Base-by-base conservation (phyloP, 1,284 basidiomycete genomes). In the Papiliotrema laurentii region DNA sequence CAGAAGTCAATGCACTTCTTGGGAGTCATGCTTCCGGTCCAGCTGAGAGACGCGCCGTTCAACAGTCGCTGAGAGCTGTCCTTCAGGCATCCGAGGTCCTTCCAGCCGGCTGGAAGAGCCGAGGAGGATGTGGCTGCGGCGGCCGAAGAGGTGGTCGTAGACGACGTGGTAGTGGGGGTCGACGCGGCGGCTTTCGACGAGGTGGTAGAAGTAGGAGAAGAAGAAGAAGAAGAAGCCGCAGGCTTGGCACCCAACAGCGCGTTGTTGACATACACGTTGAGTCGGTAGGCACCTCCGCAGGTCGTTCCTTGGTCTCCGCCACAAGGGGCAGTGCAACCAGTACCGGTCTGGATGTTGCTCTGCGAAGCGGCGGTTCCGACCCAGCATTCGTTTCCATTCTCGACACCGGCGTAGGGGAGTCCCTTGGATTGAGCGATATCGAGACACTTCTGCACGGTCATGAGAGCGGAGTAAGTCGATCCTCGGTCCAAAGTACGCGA, bases 241-340 rank as follows among this genome's bases (percentile, higher is more conserved):
- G 22, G 5, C n/a, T n/a, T n/a, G n/a, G n/a, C n/a, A n/a, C n/a
- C n/a, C 9, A 31, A 9, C 43, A 80, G 63, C 1, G 74, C 72
- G 2, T 77, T 74, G 54, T 77, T 80, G 63, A 76, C 78, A 71
- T 78, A 76, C n/a, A 78, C 62, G 27, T 76, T 77, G 56, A 80
- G 44, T 13, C 56, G 54, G 10, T 45, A 30, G 5, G 49, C 39
- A 16, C 68, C 69, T 46, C 69, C 69, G 49, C 69, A 71, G 34
- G 54, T 64, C 50, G 66, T 60, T 28, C 57, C 45, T 5, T 33
- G 19, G 45, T 64, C 57, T 36, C 54, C 59, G 27, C 54, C 47
- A 40, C 68, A 70, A 11, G 53, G 35, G 51, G 59, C 53, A 37
- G 47, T 54, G 49, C 69, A 71, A 16, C 40, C 46, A 19, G 36